Base-by-base conservation (phyloP, 495 filamentous ascomycete species). In the Neurospora sublineolata region DNA sequence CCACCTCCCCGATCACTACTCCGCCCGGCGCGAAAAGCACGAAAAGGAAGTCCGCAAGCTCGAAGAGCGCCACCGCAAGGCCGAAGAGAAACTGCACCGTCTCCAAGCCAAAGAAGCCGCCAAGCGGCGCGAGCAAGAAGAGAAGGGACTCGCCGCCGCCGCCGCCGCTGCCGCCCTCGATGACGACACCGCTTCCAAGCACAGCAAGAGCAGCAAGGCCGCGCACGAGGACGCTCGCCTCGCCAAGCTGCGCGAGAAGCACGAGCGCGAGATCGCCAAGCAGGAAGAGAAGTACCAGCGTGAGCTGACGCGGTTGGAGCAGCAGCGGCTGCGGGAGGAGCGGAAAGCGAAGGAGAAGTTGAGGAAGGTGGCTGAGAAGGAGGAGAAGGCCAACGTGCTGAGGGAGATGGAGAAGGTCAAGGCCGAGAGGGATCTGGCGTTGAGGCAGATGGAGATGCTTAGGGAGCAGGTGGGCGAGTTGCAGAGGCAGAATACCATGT, bases 31-130 rank as follows among this genome's bases (percentile, higher is more conserved):
- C 68, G n/a, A 80, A 82, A 1, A 84, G 46, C 84, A 92, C 72
- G 89, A 94, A 39, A 91, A 89, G 72, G 92, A 95, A 11, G 84
- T 97, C 3, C 81, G 83, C 44, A 95, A 94, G 73, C 86, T 97
- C 1, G 86, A 92, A 14, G 84, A 89, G 8, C 88, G 89, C 71
- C 90, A 90, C 72, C 85, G 84, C 44, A 89, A 91, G 71, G 83
- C 92, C 3, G 87, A 93, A 27, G 87, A 89, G 44, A 92, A 93
- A 75, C 81, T 97, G 0, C 76, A 72, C 80, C 84, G 86, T 70
- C 81, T 83, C 33, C 81, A 85, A 16, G 83, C 86, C 72, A 81
- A 83, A 23, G 80, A 84, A 18, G 76, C 80, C 12, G 73, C 75
- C 7, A 85, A 84, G 70, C 77, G 76, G 20, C 75, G 52, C 52